Evolutionary conservation across 225 moss, liverwort and hornwort species (phyloP).

Genomic region (Sphagnum tenellum): DNA sequence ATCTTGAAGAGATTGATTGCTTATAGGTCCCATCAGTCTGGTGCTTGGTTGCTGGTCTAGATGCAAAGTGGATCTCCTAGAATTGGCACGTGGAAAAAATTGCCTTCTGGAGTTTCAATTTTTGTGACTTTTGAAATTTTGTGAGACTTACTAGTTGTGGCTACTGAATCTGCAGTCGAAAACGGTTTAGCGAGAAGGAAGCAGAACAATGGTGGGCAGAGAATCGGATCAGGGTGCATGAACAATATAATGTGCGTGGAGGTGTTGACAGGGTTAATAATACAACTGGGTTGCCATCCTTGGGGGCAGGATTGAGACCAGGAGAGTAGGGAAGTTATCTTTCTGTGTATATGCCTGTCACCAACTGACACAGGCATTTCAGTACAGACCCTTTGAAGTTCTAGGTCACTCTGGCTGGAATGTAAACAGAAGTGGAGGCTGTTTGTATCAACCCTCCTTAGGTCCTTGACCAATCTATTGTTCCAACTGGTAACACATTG

Average conservation of each 20-base stretch:
- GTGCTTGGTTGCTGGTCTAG: no score
- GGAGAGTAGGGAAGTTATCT: slow-evolving; percentile 34
- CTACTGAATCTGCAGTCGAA: slow-evolving; percentile 63
- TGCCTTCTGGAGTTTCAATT: no score
- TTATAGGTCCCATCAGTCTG: not conserved
- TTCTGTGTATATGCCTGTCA: slow-evolving; percentile 10
- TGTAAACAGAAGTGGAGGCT: slow-evolving; percentile 18
- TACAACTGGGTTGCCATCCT: slow-evolving; percentile 18
- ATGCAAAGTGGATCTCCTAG: no score
- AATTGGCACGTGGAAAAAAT: not conserved
- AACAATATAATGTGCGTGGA: slow-evolving; percentile 87
- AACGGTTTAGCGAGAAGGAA: slow-evolving; percentile 93
- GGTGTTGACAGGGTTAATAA: slow-evolving; percentile 63
- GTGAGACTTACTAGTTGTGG: not conserved
- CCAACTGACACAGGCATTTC: slow-evolving; percentile 8
- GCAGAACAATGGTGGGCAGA: slow-evolving; percentile 99
- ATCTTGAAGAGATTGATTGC: no score
- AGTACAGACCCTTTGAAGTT: slow-evolving; percentile 32
- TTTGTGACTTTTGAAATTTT: no score
- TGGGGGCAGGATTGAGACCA: slow-evolving; percentile 24
- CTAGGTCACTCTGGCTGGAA: slow-evolving; percentile 15
- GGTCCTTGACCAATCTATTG: slow-evolving; percentile 19
- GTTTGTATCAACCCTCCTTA: slow-evolving; percentile 18
- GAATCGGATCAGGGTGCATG: slow-evolving; percentile 93
- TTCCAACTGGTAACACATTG: slow-evolving; percentile 83